These are phyloP conservation scores for Pleurotus ostreatus DNA, from an alignment of 768 basidiomycete genomes.

Conservation along the genomic window DNA sequence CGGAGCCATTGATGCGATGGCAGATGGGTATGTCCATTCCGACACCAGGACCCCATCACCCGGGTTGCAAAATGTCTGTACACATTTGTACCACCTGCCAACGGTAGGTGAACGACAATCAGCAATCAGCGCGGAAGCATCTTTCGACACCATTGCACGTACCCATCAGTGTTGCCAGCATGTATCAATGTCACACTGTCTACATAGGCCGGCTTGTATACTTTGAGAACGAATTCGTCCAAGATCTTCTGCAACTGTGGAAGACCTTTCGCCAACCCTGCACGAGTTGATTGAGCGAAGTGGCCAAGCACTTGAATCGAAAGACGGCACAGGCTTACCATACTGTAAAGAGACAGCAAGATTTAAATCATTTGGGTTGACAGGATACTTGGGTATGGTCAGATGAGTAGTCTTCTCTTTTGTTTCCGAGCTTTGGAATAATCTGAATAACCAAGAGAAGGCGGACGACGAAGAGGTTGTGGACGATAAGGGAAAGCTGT, in stretches of 20 bases:
- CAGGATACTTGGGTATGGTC: conserved; percentile 59
- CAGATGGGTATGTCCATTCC: conserved; percentile 77
- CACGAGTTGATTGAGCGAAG: not conserved
- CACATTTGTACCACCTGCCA: conserved; percentile 44
- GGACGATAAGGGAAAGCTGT: conserved; percentile 41
- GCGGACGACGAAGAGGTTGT: conserved; percentile 6
- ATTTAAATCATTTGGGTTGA: conserved; percentile 43
- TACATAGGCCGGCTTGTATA: conserved; percentile 57
- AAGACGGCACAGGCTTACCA: conserved; percentile 19
- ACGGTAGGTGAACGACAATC: not conserved
- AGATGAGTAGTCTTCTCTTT: conserved; percentile 40
- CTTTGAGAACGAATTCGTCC: conserved; percentile 47
- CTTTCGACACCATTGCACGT: conserved; percentile 11
- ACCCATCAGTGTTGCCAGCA: conserved; percentile 69
- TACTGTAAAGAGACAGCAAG: conserved; percentile 72
- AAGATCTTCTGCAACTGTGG: conserved; percentile 54
- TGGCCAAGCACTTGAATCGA: not conserved
- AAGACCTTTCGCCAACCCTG: conserved; percentile 45
- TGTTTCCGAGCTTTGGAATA: conserved; percentile 35
- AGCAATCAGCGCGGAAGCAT: not conserved
- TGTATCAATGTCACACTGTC: conserved; percentile 57
- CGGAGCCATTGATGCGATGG: conserved; percentile 33
- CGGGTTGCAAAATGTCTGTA: conserved; percentile 59
- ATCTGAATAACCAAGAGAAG: conserved; percentile 56
- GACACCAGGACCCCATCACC: conserved; percentile 55